phyloP scores from a whole-genome alignment of 2,329 filamentous ascomycete genomes.

The Penicillium psychrosexuale region DNA sequence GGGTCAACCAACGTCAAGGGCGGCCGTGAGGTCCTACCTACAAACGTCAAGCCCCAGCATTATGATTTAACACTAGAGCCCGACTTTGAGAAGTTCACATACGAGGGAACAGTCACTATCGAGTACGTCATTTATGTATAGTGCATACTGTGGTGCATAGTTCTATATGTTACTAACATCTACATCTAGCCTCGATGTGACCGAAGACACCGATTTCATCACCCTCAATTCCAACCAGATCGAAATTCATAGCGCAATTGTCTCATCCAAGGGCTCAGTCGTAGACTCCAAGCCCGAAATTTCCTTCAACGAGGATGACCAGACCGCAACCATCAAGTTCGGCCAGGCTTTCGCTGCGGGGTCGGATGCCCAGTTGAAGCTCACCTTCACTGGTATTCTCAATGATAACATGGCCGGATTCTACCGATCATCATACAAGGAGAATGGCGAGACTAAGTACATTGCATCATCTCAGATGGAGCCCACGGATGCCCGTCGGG shows the following conservation, averaged over 20 bases:
- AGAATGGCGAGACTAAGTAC: conserved; percentile 74
- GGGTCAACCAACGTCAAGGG: conserved; percentile 60
- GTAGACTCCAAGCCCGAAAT: conserved; percentile 64
- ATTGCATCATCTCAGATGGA: conserved; percentile 95
- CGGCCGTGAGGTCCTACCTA: conserved; percentile 79
- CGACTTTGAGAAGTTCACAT: conserved; percentile 82
- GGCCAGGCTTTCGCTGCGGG: conserved; percentile 69
- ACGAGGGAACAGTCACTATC: conserved; percentile 78
- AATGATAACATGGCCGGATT: conserved; percentile 98
- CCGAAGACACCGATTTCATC: conserved; percentile 78
- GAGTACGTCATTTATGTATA: conserved; percentile 53
- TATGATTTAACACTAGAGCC: conserved; percentile 92
- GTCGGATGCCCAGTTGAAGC: conserved; percentile 71
- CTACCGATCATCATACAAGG: conserved; percentile 93
- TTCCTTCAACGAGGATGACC: conserved; percentile 71
- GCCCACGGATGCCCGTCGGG: conserved; percentile 85
- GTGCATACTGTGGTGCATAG: not conserved
- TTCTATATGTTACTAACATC: conserved; percentile 10
- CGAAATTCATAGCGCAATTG: conserved; percentile 70
- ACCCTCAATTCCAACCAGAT: conserved; percentile 86
- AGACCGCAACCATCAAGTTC: conserved; percentile 79
- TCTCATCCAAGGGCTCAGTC: conserved; percentile 57
- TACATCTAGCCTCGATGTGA: conserved; percentile 65
- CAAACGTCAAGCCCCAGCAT: conserved; percentile 87
- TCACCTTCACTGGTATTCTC: conserved; percentile 73